These are phyloP conservation scores for Colletotrichum coccodes DNA, from an alignment of 2,329 filamentous ascomycete species.

Conservation along the genomic window DNA sequence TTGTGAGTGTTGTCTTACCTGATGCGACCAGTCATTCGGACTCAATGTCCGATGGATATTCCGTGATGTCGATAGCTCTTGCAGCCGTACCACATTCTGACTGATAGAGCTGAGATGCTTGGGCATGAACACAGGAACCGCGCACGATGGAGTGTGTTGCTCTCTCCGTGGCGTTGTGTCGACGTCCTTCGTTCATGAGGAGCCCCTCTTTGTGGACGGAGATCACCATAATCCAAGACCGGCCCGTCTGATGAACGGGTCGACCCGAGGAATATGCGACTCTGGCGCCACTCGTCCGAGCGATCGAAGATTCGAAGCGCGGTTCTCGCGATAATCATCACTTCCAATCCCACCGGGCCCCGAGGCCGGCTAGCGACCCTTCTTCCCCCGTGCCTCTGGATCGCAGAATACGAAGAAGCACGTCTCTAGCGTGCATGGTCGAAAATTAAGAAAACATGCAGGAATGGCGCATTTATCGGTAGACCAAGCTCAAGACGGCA, in stretches of 20 bases:
- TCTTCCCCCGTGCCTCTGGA: not conserved
- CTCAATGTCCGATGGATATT: not conserved
- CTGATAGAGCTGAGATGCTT: not conserved
- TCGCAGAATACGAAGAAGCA: slow-evolving; percentile 13
- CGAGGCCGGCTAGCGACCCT: not conserved
- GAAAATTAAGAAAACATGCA: not conserved
- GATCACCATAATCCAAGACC: not conserved
- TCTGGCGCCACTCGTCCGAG: not conserved
- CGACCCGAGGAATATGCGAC: not conserved
- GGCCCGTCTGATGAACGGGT: not conserved
- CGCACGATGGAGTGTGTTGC: not conserved
- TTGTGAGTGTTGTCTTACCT: too few species aligned
- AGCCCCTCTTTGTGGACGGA: not conserved
- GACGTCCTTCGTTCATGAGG: not conserved
- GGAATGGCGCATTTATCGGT: not conserved
- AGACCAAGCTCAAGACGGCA: slow-evolving; percentile 27
- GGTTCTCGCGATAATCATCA: not conserved
- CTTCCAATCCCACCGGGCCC: not conserved
- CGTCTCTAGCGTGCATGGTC: slow-evolving; percentile 5
- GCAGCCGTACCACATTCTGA: not conserved
- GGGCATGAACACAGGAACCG: too few species aligned
- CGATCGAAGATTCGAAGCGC: not conserved
- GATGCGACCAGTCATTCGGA: not conserved
- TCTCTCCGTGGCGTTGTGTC: not conserved
- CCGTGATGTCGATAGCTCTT: not conserved